Base-by-base conservation (phyloP, 176 grass and related monocot genomes). In the Carex pumila region DNA sequence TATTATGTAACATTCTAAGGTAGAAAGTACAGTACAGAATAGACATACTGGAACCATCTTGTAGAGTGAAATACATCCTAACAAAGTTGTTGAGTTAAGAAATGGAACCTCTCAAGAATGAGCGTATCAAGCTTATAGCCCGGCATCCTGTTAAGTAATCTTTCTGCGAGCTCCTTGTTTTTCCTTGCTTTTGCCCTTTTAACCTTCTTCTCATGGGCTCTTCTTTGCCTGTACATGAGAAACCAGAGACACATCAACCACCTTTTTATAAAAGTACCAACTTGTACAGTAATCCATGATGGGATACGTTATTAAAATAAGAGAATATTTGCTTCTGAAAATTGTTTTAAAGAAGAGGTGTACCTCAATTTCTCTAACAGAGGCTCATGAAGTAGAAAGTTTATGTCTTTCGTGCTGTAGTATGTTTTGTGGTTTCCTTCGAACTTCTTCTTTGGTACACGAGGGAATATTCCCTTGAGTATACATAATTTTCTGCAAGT, bases 381-480 rank as follows among this genome's bases (percentile, higher is more conserved):
- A 73, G 96, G 93, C 12, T 99, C 96, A 18, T 95, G 96, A 31
- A 36, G 52, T 14, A 99, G 81, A 71, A 99, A 99, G 50, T 29
- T 53, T 6, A 99, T 99, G 70, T 95, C 96, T 82, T 99, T 99
- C 88, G 88, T 92, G 87, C 93, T 93, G 79, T 95, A 99, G 31
- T 99, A 99, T 12, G 93, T 95, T 87, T 95, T 99, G 90, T 95
- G 86, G 71, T 99, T 99, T 80, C 96, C 96, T 79, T 95, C 93
- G 39, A 94, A 90, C 81, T 99, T 99, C 87, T 95, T 95, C 83
- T 99, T 99, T 0, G 91, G 96, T 61, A 92, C 93, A 49, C 93
- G 86, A 6, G 96, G 96, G 54, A 92, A 94, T 32, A 95, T 89
- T 0, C 96, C 96, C 85, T 99, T 99, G 85, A 99, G 91, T 59